Base-by-base conservation (phyloP, 768 basidiomycete genomes). In the Lactarius hengduanensis region DNA sequence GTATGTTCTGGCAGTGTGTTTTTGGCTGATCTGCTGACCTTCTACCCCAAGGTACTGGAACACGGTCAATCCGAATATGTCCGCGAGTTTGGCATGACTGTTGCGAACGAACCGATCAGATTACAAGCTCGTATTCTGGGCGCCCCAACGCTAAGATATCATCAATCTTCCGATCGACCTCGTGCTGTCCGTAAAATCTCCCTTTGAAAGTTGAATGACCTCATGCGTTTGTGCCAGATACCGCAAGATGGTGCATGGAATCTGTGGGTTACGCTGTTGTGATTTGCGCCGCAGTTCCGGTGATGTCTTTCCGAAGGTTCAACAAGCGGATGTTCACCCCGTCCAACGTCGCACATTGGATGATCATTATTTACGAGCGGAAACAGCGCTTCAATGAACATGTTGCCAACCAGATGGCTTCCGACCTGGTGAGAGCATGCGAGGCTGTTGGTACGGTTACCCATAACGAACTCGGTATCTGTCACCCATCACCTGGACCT, bases 241-340 rank as follows among this genome's bases (percentile, higher is more conserved):
- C 90, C 90, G 0, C 77, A 74, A 7, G 85, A 91, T 62, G 91
- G 91, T 5, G 76, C 84, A 0, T 93, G 91, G 91, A 93, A 92
- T 65, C 90, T 92, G 91, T 86, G 61, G 45, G 77, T 78, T 4
- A 36, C 2, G 15, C 5, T 40, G 9, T 16, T 9, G 3, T 36
- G 15, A 3, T 40, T 38, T 26, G n/a, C 13, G 20, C 11, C 40
- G 5, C 41, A 7, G 15, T 16, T 53, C 55, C 30, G 30, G 15
- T 34, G 30, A 40, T 11, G 13, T 38, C 55, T 53, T 45, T 56
- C n/a, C 60, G 36, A 71, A 90, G 88, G 88, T 80, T 90, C 2
- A 87, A 90, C 69, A 90, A 89, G 69, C 80, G 81, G 36, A 91
- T 93, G 76, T 88, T 80, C 76, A 78, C 76, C 63, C 83, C 89